Conservation (phyloP, 495 filamentous ascomycete genomes). For the Jackrogersella minutella region DNA sequence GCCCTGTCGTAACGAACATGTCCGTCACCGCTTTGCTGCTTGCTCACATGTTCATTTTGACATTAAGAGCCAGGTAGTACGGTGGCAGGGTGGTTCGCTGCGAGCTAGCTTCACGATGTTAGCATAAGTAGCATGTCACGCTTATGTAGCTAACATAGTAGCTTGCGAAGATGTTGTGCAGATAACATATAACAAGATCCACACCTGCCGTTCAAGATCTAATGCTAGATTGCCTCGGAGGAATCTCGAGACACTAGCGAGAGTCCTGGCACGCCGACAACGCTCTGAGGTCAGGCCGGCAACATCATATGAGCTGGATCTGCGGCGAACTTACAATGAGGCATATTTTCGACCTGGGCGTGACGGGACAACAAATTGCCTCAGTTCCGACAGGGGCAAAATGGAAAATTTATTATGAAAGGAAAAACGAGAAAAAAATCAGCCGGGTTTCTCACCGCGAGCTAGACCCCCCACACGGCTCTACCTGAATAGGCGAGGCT, state of each 20-base stretch:
- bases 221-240: neutral
- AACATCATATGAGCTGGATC: conserved; percentile 19
- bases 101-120: neutral
- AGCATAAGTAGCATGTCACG: conserved; percentile 11
- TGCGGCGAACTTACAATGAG: conserved; percentile 30
- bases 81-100: neutral
- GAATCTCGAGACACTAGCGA: neutral
- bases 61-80: conserved; percentile 11
- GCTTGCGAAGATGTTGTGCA: conserved; percentile 2
- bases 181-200: conserved; percentile 10
- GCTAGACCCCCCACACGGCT: conserved; percentile 30
- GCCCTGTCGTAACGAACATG: conserved; percentile 23
- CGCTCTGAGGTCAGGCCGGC: conserved; percentile 23
- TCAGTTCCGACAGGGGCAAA: conserved; percentile 31
- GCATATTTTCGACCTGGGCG: conserved; percentile 26
- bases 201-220: conserved; percentile 9
- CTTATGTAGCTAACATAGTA: conserved; percentile 8
- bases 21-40: conserved; percentile 31
- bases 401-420: conserved; percentile 14
- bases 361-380: conserved; percentile 30
- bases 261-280: conserved; percentile 20
- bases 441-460: conserved; percentile 24
- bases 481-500: conserved; percentile 29
- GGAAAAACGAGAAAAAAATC: conserved; percentile 26
- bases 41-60: conserved; percentile 25